Conservation (phyloP, 345 rosid species). For the Camelina hispida region DNA sequence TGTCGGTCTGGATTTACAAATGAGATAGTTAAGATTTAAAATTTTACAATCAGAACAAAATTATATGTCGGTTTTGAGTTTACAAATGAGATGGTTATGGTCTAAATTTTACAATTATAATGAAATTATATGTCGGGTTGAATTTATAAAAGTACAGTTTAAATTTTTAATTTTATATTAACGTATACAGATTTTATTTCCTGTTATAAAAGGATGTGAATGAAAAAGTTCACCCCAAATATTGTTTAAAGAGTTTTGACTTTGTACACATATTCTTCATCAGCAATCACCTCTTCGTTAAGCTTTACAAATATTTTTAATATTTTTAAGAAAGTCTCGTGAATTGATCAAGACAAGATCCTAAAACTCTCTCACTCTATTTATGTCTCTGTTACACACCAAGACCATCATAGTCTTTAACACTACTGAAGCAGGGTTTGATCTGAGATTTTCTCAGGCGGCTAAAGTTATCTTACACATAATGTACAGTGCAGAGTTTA, state of each 20-base stretch:
- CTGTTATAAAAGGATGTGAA: no score
- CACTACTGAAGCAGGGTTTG: constrained; percentile 17
- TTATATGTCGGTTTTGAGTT: no score
- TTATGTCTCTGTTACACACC: constrained; percentile 28
- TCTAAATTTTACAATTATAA: no score
- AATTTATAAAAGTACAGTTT: no score
- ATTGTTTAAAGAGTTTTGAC: background rate
- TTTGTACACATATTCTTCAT: background rate
- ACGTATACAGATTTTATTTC: no score
- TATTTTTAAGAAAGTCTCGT: constrained; percentile 9
- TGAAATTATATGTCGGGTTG: no score
- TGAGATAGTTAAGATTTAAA: no score
- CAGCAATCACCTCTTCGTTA: background rate
- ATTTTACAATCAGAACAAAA: no score
- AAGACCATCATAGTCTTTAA: constrained; percentile 27
- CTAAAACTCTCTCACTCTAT: constrained; percentile 19
- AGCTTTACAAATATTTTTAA: background rate
- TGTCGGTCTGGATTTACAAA: no score
- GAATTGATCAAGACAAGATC: constrained; percentile 19
- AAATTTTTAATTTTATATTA: no score
- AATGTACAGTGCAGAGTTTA: constrained; percentile 41
- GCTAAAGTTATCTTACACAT: constrained; percentile 28
- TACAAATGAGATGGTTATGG: no score
- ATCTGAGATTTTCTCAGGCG: constrained; percentile 30
- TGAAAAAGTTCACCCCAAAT: no score